phyloP scores from a whole-genome alignment of 2,329 filamentous ascomycete genomes.

The Trichophyton verrucosum region DNA sequence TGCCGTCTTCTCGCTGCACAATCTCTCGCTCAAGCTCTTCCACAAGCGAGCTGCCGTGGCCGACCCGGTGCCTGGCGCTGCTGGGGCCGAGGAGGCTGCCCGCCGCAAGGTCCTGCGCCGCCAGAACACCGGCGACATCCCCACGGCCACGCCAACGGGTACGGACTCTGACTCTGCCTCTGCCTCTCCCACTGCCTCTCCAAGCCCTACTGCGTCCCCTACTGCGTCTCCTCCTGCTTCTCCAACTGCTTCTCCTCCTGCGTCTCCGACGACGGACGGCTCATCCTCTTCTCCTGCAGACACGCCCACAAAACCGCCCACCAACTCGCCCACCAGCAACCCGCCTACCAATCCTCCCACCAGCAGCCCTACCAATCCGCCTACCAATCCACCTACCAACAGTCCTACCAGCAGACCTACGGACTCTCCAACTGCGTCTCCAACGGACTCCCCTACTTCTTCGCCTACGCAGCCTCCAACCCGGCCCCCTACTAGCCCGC shows the following conservation, averaged over 20 bases:
- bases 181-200: background rate
- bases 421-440: background rate
- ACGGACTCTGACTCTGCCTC: background rate
- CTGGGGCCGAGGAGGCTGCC: constrained; percentile 1
- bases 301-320: background rate
- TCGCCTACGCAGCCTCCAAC: background rate
- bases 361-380: background rate
- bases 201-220: constrained; percentile 1
- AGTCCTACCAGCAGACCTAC: background rate
- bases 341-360: background rate
- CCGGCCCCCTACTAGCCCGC: background rate
- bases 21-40: constrained; percentile 9
- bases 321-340: background rate
- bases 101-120: constrained; percentile 11
- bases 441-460: background rate
- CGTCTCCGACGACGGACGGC: background rate
- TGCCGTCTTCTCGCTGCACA: constrained; percentile 4
- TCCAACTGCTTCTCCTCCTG: background rate
- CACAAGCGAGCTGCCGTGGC: constrained; percentile 3
- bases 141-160: constrained; percentile 6
- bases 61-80: constrained; percentile 5
- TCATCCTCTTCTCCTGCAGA: background rate
- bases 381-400: background rate
- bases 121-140: constrained; percentile 8
- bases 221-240: constrained; percentile 4